Percentiles rank a stretch among this genome's conserved stretches.
These are phyloP conservation scores for Termitomyces sp. DNA, from an alignment of 768 basidiomycete genomes.

Conservation along the genomic window DNA sequence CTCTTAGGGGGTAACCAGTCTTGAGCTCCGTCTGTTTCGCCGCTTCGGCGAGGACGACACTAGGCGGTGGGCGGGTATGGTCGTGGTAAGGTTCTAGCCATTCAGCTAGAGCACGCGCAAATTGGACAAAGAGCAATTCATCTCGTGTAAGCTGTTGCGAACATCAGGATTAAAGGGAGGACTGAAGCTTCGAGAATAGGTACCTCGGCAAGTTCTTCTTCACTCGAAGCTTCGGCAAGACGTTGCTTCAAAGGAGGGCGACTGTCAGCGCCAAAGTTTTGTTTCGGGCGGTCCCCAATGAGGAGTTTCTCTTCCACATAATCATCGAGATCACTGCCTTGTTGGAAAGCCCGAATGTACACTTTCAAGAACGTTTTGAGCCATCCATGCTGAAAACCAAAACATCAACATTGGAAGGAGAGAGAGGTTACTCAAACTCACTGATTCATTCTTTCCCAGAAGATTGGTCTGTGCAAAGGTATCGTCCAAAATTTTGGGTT, in stretches of 20 bases:
- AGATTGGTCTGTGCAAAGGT: constrained; percentile 69
- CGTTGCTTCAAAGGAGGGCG: constrained; percentile 57
- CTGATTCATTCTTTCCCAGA: constrained; percentile 62
- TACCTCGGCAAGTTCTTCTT: constrained; percentile 55
- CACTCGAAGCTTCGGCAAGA: constrained; percentile 40
- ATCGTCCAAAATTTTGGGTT: constrained; percentile 48
- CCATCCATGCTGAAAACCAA: constrained; percentile 60
- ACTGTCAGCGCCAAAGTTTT: constrained; percentile 45
- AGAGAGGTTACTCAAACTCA: constrained; percentile 9
- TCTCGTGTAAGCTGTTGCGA: constrained; percentile 57
- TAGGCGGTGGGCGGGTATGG: constrained; percentile 65
- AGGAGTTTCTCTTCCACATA: constrained; percentile 78
- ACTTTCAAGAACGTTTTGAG: constrained; percentile 66
- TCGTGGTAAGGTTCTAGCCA: constrained; percentile 82
- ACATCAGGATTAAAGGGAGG: not conserved
- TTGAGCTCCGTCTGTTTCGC: constrained; percentile 70
- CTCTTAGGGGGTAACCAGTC: constrained; percentile 64
- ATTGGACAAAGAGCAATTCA: constrained; percentile 56
- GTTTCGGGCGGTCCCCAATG: constrained; percentile 77
- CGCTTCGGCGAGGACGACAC: constrained; percentile 70
- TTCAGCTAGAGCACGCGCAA: constrained; percentile 56
- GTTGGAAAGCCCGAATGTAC: constrained; percentile 75
- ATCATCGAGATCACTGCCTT: constrained; percentile 78
- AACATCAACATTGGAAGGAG: not conserved
- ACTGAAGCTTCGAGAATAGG: not conserved